phyloP scores from a whole-genome alignment of 2,329 filamentous ascomycete species.

The Colletotrichum lentis region DNA sequence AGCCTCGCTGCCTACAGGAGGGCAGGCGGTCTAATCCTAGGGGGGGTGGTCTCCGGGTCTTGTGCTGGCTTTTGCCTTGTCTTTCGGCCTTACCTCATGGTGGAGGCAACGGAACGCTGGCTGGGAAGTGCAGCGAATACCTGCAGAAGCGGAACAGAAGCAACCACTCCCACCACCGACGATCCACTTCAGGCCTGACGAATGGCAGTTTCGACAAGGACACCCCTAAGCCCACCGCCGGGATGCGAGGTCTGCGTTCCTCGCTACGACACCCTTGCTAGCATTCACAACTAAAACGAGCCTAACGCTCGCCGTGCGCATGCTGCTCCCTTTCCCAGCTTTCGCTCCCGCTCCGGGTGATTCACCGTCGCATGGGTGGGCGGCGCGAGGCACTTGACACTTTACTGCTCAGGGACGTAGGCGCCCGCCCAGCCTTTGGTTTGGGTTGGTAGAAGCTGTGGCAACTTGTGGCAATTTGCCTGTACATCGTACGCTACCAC shows the following conservation, averaged over 20 bases:
- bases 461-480: constrained; percentile 8
- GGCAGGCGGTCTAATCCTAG: constrained; percentile 25
- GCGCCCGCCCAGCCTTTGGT: constrained; percentile 15
- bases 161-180: constrained; percentile 6
- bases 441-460: constrained; percentile 11
- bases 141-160: constrained; percentile 33
- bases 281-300: constrained; percentile 34
- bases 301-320: constrained; percentile 30
- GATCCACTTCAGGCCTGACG: constrained; percentile 15
- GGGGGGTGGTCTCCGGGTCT: neutral
- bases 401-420: constrained; percentile 34
- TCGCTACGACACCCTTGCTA: constrained; percentile 34
- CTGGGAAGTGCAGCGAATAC: constrained; percentile 35
- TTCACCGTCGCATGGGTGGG: constrained; percentile 37
- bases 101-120: constrained; percentile 30
- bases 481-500: neutral
- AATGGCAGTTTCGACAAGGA: constrained; percentile 29
- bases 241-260: constrained; percentile 21
- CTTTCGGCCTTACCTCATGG: constrained; percentile 17
- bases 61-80: neutral
- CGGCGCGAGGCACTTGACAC: constrained; percentile 34
- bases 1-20: neutral
- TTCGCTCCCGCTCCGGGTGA: constrained; percentile 36
- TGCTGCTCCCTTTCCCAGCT: constrained; percentile 26
- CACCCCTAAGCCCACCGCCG: constrained; percentile 29